Evolutionary conservation across 306 rosid species (phyloP), one percentile per base, ranked within the genome.

Genomic region (Erythrophleum fordii): DNA sequence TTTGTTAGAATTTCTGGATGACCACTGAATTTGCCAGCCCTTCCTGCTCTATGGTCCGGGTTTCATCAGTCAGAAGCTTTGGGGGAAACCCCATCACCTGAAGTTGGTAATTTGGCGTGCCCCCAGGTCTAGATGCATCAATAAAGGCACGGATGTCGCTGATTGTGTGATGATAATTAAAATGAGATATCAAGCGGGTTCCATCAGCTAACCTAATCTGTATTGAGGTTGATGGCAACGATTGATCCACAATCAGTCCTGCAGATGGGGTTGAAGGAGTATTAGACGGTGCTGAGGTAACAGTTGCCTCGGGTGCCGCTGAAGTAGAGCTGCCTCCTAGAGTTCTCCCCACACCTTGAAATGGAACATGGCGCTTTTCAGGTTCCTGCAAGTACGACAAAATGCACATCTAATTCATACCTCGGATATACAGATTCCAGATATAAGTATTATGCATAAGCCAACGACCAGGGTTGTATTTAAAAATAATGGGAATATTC

Each of bases 31-130:
- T 93, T 86, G 98, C 94, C 34, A 95, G 91, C 75, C 96, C 96
- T 28, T 97, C 94, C 83, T 89, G 90, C 85, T 90, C 97, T 77
- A 95, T 93, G 25, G 96, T 91, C 84, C 86, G 92, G 42, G 86
- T 70, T 48, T 83, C 88, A 77, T 95, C 98, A 26, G 83, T 81
- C 26, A 95, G 88, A 84, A 88, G 78, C 90, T 91, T 93, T 44
- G 98, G 99, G 52, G 99, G 99, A 59, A 95, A 95, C 2, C 97
- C 98, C 98, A 93, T 93, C 67, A 92, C 22, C 84, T 91, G 99
- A 86, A 95, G 87, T 72, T 86, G 98, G 85, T 93, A 95, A 84
- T 85, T 88, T 69, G 77, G 83, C 16, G 83, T 81, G 66, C 69
- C 81, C 60, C 89, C 94, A 6, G 98, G 93, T 87, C 96, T 86